A percentile compares a stretch with the other conserved stretches of the same genome.
Evolutionary conservation across 306 rosid genomes (phyloP).

Genomic region (Heteromeles arbutifolia): DNA sequence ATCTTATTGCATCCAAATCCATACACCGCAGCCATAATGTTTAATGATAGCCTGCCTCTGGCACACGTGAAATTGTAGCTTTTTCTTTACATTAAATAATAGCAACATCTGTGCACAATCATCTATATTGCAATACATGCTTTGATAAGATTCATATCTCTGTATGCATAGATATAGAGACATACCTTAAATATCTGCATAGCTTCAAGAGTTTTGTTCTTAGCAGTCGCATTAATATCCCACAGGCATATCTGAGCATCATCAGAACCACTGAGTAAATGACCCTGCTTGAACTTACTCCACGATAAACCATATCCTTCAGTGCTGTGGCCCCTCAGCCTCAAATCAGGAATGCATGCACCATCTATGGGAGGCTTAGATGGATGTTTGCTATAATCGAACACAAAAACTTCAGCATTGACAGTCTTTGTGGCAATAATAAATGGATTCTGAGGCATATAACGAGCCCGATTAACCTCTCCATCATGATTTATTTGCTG

Average conservation of each 20-base stretch:
- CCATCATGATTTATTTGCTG: slow-evolving; percentile 98
- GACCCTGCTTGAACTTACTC: slow-evolving; percentile 92
- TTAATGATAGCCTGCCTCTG: not conserved
- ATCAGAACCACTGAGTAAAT: slow-evolving; percentile 93
- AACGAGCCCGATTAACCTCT: slow-evolving; percentile 92
- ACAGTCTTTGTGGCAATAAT: slow-evolving; percentile 89
- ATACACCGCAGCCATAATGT: not conserved
- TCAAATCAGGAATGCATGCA: slow-evolving; percentile 84
- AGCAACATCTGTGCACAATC: not conserved
- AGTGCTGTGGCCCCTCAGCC: slow-evolving; percentile 83
- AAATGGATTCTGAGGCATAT: slow-evolving; percentile 87
- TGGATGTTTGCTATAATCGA: slow-evolving; percentile 93
- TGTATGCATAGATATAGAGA: not conserved
- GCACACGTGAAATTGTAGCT: not conserved
- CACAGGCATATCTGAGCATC: slow-evolving; percentile 99
- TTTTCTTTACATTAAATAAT: not conserved
- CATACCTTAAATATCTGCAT: slow-evolving; percentile 79
- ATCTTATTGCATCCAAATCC: not conserved
- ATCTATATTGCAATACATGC: not conserved
- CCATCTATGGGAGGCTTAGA: slow-evolving; percentile 97
- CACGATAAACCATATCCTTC: slow-evolving; percentile 97
- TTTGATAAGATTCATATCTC: not conserved
- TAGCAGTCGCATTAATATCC: slow-evolving; percentile 81
- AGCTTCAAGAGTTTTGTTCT: slow-evolving; percentile 73
- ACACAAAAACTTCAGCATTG: slow-evolving; percentile 90